Evolutionary conservation across 306 rosid genomes (phyloP).

Genomic region (Citrullus amarus): DNA sequence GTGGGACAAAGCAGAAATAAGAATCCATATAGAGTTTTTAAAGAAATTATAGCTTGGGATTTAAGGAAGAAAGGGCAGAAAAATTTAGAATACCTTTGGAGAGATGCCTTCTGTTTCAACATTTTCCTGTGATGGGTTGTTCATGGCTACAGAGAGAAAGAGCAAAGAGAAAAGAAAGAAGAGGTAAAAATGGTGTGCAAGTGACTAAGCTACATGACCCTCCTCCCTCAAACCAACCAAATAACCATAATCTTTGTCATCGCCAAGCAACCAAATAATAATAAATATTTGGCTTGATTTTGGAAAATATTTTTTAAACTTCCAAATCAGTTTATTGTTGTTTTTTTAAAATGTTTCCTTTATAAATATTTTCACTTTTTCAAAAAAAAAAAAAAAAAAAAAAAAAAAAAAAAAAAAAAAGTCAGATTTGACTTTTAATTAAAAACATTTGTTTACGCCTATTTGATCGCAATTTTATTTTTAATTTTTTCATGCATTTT

Average conservation of each 20-base stretch:
- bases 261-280: neutral
- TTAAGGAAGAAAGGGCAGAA: neutral
- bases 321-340: neutral
- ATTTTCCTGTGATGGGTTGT: conserved; percentile 41
- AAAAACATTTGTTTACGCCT: too few species aligned
- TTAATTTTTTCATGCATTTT: too few species aligned
- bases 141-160: conserved; percentile 30
- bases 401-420: too few species aligned
- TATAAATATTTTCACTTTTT: too few species aligned
- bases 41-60: neutral
- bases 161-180: neutral
- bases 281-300: neutral
- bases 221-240: neutral
- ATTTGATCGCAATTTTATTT: too few species aligned
- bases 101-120: conserved; percentile 43
- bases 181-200: neutral
- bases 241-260: neutral
- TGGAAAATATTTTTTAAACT: neutral
- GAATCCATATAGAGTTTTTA: neutral
- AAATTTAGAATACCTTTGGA: conserved; percentile 34
- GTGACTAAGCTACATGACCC: neutral
- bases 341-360: neutral
- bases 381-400: too few species aligned
- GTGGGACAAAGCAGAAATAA: neutral
- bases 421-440: too few species aligned